A percentile compares a stretch with the other conserved stretches of the same genome.
phyloP scores from a whole-genome alignment of 805 yeast species.

The Myxozyma melibiosi region DNA sequence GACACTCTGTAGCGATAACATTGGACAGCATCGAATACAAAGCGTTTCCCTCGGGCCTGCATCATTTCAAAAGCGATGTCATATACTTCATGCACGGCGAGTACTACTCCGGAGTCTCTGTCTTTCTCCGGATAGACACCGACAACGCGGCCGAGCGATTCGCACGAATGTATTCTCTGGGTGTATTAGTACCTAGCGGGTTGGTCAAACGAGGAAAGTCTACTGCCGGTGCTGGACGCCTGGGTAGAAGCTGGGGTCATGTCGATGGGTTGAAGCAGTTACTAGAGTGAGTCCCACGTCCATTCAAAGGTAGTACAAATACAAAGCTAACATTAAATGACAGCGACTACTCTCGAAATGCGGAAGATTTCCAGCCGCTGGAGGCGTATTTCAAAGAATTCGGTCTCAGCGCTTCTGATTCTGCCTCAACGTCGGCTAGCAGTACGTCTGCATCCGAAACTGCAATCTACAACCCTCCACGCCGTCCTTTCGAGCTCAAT shows the following conservation, averaged over 20 bases:
- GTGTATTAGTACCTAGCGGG: constrained; percentile 47
- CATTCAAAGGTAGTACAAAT: constrained; percentile 23
- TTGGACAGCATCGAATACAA: constrained; percentile 59
- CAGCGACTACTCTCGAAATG: constrained; percentile 18
- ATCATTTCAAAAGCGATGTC: constrained; percentile 54
- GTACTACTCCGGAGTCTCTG: constrained; percentile 50
- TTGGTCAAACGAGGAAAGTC: constrained; percentile 18
- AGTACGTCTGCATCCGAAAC: constrained; percentile 50
- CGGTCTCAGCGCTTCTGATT: constrained; percentile 13
- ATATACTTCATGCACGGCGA: constrained; percentile 54
- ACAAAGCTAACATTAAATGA: constrained; percentile 10
- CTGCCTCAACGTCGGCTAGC: constrained; percentile 47
- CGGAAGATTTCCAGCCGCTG: constrained; percentile 15
- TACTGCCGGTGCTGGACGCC: constrained; percentile 25
- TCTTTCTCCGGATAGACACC: constrained; percentile 51
- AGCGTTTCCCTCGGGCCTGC: constrained; percentile 71
- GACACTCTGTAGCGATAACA: constrained; percentile 20
- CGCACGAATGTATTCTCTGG: constrained; percentile 59
- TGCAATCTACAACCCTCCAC: constrained; percentile 28
- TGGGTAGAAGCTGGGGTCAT: constrained; percentile 36
- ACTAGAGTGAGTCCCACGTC: constrained; percentile 19
- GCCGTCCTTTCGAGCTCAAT: constrained; percentile 28
- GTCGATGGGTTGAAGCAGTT: constrained; percentile 46
- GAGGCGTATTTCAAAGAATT: constrained; percentile 27
- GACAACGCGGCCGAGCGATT: constrained; percentile 36